Conservation (phyloP, 257 asterid genomes). For the Haberlea rhodopensis region DNA sequence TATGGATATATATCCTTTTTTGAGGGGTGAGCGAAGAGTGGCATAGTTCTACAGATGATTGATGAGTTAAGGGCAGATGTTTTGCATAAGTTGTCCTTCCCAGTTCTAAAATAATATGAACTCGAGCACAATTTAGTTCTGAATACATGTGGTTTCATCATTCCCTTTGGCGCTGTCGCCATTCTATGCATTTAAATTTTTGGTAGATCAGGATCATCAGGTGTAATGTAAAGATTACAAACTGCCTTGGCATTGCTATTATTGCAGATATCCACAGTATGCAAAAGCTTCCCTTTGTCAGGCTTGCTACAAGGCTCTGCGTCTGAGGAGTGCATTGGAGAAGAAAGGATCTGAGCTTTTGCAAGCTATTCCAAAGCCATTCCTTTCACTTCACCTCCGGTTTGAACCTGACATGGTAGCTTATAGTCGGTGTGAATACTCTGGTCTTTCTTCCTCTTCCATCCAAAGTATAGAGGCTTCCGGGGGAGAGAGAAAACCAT, state of each 20-base stretch:
- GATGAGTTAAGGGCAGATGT: no score
- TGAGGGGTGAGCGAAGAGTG: no score
- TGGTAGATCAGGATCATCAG: constrained; percentile 8
- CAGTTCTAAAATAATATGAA: no score
- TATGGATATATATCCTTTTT: no score
- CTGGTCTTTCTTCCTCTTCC: constrained; percentile 65
- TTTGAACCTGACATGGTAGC: constrained; percentile 99
- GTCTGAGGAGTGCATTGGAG: constrained; percentile 53
- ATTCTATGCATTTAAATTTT: background rate
- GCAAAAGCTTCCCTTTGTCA: constrained; percentile 96
- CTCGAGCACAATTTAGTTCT: no score
- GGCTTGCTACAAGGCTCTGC: constrained; percentile 81
- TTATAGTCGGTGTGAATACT: constrained; percentile 82
- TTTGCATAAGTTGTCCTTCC: no score
- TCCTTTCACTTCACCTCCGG: constrained; percentile 93
- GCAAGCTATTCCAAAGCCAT: constrained; percentile 95
- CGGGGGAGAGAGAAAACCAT: constrained; percentile 78
- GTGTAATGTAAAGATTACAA: no score
- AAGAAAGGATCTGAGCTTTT: constrained; percentile 72
- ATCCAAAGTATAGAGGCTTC: constrained; percentile 68
- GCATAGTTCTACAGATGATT: no score
- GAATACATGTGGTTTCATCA: no score
- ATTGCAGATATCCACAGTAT: constrained; percentile 72
- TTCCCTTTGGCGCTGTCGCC: background rate
- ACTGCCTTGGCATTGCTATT: no score